Base-by-base conservation (phyloP, 2,329 filamentous ascomycete genomes). In the Macrophomina pseudophaseolina region DNA sequence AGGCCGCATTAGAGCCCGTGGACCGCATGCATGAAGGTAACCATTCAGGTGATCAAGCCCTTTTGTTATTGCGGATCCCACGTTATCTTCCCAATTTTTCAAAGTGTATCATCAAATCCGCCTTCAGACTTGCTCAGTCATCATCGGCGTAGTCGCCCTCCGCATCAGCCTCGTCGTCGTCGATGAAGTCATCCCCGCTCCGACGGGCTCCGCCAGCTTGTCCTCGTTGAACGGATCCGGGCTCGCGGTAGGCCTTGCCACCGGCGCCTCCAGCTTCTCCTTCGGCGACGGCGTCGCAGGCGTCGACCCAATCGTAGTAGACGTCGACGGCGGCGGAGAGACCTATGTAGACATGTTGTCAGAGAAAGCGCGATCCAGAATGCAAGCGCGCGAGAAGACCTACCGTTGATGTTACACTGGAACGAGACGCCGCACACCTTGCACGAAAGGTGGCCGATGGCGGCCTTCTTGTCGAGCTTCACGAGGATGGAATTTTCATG, bases 221-320 rank as follows among this genome's bases (percentile, higher is more conserved):
- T 64, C 44, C 51, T 52, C 48, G 66, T 46, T 38, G 38, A 6
- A 51, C n/a, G 11, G 54, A 38, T 35, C 54, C 66, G 2, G 46
- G 32, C 16, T 67, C 66, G 51, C 66, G 66, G 42, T 56, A 64
- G 5, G 59, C 14, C n/a, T 64, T 67, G 48, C 49, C 64, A 30
- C 73, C 74, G 18, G 72, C 74, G 14, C 78, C 80, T 18, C 82
- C 32, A 16, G 58, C 84, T 23, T 84, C 82, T 68, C 88, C 84
- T 74, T 91, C 89, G 16, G 89, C 89, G 59, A 91, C 89, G 5
- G 87, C 84, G 75, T 92, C 90, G 76, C 90, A 91, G n/a, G 95
- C 95, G 80, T 99, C 95, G 70, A 99, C 92, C 95, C 95, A 99
- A 79, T 98, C 95, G 40, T 92, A 92, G 76, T 99, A 99, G 7